A percentile compares a stretch with the other conserved stretches of the same genome.
phyloP scores from a whole-genome alignment of 2,329 filamentous ascomycete genomes.

The Aureobasidium sp. region DNA sequence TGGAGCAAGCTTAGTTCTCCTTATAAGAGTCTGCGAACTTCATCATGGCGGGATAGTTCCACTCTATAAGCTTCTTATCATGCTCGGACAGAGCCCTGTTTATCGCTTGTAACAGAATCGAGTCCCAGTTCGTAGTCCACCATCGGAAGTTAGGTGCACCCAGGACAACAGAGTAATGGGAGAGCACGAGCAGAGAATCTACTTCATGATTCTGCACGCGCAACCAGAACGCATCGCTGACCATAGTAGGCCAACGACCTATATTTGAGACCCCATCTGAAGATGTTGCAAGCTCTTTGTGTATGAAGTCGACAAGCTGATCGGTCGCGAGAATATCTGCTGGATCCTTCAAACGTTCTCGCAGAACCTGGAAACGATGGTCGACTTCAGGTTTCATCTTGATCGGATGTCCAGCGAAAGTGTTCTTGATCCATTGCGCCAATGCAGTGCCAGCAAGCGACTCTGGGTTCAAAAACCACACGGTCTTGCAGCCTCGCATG shows the following conservation, averaged over 20 bases:
- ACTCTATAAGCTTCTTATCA: neutral
- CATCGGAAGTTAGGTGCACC: constrained; percentile 19
- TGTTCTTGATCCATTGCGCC: neutral
- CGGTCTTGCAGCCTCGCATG: constrained; percentile 21
- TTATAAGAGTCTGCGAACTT: constrained; percentile 10
- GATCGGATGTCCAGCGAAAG: neutral
- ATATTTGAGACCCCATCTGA: constrained; percentile 20
- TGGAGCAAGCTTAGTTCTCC: neutral
- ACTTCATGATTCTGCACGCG: constrained; percentile 20
- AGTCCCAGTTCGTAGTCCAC: constrained; percentile 24
- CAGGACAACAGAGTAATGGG: constrained; percentile 20
- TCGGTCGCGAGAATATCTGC: constrained; percentile 6
- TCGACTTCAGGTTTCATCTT: constrained; percentile 1
- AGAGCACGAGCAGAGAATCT: constrained; percentile 21
- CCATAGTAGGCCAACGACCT: constrained; percentile 22
- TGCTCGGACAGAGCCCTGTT: constrained; percentile 9
- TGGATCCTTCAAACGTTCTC: constrained; percentile 14
- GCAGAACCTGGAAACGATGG: constrained; percentile 7
- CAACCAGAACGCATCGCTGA: constrained; percentile 21
- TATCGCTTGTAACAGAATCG: constrained; percentile 20
- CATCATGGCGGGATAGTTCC: neutral
- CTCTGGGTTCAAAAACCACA: constrained; percentile 20
- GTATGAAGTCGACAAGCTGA: neutral
- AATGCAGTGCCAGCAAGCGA: constrained; percentile 17
- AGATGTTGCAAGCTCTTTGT: neutral